Evolutionary conservation across 139 green algal genomes (phyloP).

Genomic region (Gonium pectorale): DNA sequence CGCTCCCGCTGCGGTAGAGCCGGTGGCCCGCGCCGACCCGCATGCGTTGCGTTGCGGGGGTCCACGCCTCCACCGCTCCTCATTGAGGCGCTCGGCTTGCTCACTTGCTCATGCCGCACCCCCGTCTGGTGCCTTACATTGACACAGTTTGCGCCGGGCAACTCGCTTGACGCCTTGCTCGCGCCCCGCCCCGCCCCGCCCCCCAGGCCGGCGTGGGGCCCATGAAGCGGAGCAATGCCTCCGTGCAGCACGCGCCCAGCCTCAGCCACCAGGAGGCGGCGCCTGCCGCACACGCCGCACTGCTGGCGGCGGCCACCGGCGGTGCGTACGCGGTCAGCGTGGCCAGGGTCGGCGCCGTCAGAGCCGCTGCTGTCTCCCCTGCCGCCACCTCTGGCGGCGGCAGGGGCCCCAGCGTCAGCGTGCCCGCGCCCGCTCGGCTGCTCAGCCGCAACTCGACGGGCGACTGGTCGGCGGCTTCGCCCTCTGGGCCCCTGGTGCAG

Average conservation of each 20-base stretch:
- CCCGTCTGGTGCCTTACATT: no score
- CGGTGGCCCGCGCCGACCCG: neutral
- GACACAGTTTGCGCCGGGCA: neutral
- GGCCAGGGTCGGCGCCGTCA: no score
- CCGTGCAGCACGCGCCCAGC: conserved; percentile 1
- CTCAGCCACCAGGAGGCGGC: neutral
- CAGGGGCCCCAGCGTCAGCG: no score
- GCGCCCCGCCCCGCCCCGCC: neutral
- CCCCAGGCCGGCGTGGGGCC: conserved; percentile 16
- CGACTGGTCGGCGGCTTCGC: no score
- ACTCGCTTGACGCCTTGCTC: neutral
- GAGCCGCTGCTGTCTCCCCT: no score
- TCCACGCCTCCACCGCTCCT: neutral
- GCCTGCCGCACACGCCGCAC: neutral
- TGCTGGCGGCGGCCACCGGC: no score
- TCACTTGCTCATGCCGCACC: neutral
- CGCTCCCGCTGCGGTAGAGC: no score
- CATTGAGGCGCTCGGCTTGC: neutral
- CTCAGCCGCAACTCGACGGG: no score
- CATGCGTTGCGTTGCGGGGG: neutral
- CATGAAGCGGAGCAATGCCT: conserved; percentile 32
- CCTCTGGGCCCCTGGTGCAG: no score
- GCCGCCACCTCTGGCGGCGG: no score
- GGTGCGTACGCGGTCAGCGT: no score
- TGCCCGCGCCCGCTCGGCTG: no score